Percentiles rank a stretch among this genome's conserved stretches.
Evolutionary conservation across 1,139 yeast genomes (phyloP).

Genomic region (Suhomyces choctaworum): DNA sequence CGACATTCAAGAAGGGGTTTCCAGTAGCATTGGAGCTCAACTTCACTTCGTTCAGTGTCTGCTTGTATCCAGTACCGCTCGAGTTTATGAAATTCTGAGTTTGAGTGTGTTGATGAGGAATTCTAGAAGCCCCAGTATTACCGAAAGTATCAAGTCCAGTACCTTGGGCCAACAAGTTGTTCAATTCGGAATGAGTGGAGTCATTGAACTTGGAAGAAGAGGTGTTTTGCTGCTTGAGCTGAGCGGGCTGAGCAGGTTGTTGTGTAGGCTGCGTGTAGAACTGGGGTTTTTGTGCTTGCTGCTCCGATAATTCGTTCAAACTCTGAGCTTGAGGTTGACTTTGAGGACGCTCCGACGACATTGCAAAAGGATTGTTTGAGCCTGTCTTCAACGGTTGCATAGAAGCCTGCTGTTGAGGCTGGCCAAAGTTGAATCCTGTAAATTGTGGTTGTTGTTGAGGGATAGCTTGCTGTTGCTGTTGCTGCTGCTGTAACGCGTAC

Average conservation of each 20-base stretch:
- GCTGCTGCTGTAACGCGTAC: constrained; percentile 32
- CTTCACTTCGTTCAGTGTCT: constrained; percentile 40
- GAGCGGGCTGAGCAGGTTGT: constrained; percentile 13
- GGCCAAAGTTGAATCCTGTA: constrained; percentile 11
- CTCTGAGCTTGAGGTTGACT: constrained; percentile 20
- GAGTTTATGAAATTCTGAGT: constrained; percentile 81
- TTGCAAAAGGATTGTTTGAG: constrained; percentile 88
- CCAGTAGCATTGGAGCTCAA: constrained; percentile 49
- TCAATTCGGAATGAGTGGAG: constrained; percentile 66
- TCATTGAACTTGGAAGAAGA: constrained; percentile 47
- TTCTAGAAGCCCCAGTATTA: constrained; percentile 83
- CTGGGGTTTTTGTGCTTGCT: constrained; percentile 26
- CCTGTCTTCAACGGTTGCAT: constrained; percentile 72
- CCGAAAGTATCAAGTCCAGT: constrained; percentile 96
- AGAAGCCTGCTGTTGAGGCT: constrained; percentile 30
- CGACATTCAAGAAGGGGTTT: constrained; percentile 76
- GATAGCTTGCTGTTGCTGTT: constrained; percentile 13
- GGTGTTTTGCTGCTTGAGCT: constrained; percentile 31
- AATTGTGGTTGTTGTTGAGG: constrained; percentile 13
- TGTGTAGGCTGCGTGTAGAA: constrained; percentile 23
- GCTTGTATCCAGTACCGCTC: constrained; percentile 80
- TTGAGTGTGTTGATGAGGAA: constrained; percentile 91
- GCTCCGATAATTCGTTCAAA: constrained; percentile 23
- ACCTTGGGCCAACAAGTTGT: constrained; percentile 77
- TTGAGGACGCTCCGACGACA: constrained; percentile 29